Base-by-base conservation (phyloP, 108 stramenopile species). In the Mayamaea pseudoterrestris region DNA sequence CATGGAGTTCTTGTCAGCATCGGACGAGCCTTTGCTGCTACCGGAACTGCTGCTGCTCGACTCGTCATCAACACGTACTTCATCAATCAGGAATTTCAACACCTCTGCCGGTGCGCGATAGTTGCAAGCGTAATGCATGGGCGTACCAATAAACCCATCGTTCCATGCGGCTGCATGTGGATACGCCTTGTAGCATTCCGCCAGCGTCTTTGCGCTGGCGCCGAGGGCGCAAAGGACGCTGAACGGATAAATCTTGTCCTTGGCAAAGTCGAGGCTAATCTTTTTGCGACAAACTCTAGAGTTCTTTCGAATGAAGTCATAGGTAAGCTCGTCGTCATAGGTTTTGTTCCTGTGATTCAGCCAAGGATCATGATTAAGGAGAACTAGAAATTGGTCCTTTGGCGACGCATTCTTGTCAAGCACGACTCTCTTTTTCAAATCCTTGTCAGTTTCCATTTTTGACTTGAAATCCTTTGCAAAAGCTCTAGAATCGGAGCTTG, bases 101-200 rank as follows among this genome's bases (percentile, higher is more conserved):
- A 62, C 56, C 11, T 63, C 62, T 3, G 36, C 34, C 7, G 16
- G 16, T 0, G 61, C 57, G 14, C 50, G 50, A 51, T 71, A 65
- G 30, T 53, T 37, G 27, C 47, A 60, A n/a, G 69, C 69, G 30
- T 65, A 65, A 47, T 71, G 69, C 44, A 65, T 37, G 26, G 69
- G 64, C 14, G 60, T 61, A 17, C 64, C 64, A 2, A 63, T 47
- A 57, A 57, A 69, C 3, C 44, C 27, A 44, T 63, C 62, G 5
- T 56, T 41, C 41, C 59, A 61, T 21, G 55, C 50, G 24, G 59
- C 44, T 11, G 62, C 61, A n/a, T 56, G 42, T 4, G 61, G 61
- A 44, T 45, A 59, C 18, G 61, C 68, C 31, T 69, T 55, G 40
- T 63, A 69, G 27, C 50, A 63, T 3, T 44, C 26, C 46, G 63